phyloP scores from a whole-genome alignment of 164 flowering plant genomes.

The Stephania japonica region DNA sequence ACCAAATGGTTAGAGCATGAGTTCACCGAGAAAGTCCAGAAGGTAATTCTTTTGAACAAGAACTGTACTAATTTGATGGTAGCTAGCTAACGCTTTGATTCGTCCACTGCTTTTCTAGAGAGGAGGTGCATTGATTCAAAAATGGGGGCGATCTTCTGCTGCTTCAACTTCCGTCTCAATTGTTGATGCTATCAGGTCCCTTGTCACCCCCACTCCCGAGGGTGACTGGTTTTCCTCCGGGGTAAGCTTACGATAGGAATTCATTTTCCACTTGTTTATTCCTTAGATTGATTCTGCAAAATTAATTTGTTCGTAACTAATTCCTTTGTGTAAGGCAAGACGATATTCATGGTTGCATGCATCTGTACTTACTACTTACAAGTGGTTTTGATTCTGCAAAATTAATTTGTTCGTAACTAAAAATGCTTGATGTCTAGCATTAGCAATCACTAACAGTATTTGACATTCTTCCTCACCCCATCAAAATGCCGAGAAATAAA shows the following conservation, averaged over 20 bases:
- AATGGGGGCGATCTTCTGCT: constrained; percentile 99
- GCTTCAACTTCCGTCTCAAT: constrained; percentile 97
- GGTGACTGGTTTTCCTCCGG: constrained; percentile 99
- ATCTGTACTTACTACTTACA: not conserved
- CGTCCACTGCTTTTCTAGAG: constrained; percentile 46
- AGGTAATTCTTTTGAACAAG: constrained; percentile 31
- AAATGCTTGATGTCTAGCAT: not conserved
- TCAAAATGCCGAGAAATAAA: not conserved
- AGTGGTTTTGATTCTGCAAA: not conserved
- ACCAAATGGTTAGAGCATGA: constrained; percentile 83
- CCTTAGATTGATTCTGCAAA: not conserved
- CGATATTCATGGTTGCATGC: not conserved
- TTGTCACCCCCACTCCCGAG: constrained; percentile 83
- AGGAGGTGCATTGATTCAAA: constrained; percentile 86
- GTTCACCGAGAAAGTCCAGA: constrained; percentile 84
- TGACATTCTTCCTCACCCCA: not conserved
- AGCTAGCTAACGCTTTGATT: not conserved
- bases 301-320: not conserved
- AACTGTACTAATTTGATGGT: not conserved
- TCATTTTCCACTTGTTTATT: not conserved
- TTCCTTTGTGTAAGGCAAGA: not conserved
- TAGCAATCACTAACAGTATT: not conserved
- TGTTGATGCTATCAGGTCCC: constrained; percentile 81
- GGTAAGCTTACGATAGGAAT: constrained; percentile 39
- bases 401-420: not conserved